Evolutionary conservation across 345 rosid species (phyloP).

Genomic region (Durio zibethinus): DNA sequence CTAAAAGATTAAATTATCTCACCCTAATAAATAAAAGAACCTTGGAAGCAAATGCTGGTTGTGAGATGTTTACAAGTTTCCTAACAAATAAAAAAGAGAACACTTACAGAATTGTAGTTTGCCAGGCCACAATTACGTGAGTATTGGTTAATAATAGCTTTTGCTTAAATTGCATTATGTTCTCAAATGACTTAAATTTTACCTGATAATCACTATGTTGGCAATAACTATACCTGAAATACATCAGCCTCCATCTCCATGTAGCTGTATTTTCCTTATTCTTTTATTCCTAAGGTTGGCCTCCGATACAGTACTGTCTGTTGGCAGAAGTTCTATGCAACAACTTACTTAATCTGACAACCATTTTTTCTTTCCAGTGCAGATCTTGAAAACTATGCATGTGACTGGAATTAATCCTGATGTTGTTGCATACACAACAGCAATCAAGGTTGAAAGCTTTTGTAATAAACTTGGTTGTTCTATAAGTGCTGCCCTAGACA

Average conservation of each 20-base stretch:
- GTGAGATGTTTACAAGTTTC: not conserved
- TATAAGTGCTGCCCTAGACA: conserved; percentile 9
- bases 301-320: not conserved
- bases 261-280: not conserved
- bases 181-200: not conserved
- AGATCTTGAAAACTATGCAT: conserved; percentile 82
- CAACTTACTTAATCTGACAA: conserved; percentile 22
- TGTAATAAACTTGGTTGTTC: conserved; percentile 21
- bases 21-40: not conserved
- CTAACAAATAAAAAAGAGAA: not conserved
- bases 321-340: not conserved
- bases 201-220: not conserved
- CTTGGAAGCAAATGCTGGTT: not conserved
- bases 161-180: not conserved
- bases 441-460: conserved; percentile 62
- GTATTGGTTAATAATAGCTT: not conserved
- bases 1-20: not conserved
- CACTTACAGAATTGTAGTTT: not conserved
- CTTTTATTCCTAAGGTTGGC: not conserved
- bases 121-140: not conserved
- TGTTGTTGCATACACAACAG: conserved; percentile 86
- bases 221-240: not conserved
- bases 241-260: not conserved
- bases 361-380: conserved; percentile 35
- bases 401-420: conserved; percentile 69